Evolutionary conservation across 192 early-diverging fungal genomes (phyloP), one percentile per base, ranked within the genome.

Genomic region (Gonapodya sp.): DNA sequence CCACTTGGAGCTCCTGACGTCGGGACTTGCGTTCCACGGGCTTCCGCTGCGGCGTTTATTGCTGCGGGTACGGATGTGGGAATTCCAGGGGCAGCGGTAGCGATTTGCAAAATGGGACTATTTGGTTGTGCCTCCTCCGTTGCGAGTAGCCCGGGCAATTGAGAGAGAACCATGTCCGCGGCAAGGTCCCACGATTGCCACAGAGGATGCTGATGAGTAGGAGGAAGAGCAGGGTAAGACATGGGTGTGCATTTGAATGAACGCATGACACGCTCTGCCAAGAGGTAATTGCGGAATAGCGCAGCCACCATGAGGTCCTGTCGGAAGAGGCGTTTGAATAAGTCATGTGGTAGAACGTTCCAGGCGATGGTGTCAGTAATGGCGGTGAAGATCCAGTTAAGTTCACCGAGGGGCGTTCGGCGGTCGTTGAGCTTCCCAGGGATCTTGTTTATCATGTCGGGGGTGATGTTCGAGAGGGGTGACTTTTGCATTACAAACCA

Each of bases 351-450:
- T 30, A 99, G 84, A 35, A 94, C 93, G 83, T 90, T 95, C 97
- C 97, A 99, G 1, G 97, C 97, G 80, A 99, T 99, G 1, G 96
- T 98, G 84, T 99, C 97, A 0, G 96, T 99, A 73, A 99, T 94
- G 33, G 97, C 93, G 1, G 96, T 98, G 83, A 99, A 97, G 24
- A 99, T 97, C 97, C 97, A 99, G 82, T 98, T 98, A 79, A 99
- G 89, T 87, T 99, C 97, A 73, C 97, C 97, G 18, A 98, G 87
- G 0, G 97, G 95, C 24, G 97, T 96, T 24, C 95, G 90, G 36
- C 97, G 92, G 81, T 97, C 96, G 83, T 93, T 93, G 34, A 95
- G 86, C 34, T 92, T 86, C 35, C 97, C 97, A 0, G 96, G 96
- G 31, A 96, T 87, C 79, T 92, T 89, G 73, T 90, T 87, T 34